A percentile compares a stretch with the other conserved stretches of the same genome.
These are phyloP conservation scores for Vitis hybrid DNA, from an alignment of 177 flowering plant species.

Conservation along the genomic window DNA sequence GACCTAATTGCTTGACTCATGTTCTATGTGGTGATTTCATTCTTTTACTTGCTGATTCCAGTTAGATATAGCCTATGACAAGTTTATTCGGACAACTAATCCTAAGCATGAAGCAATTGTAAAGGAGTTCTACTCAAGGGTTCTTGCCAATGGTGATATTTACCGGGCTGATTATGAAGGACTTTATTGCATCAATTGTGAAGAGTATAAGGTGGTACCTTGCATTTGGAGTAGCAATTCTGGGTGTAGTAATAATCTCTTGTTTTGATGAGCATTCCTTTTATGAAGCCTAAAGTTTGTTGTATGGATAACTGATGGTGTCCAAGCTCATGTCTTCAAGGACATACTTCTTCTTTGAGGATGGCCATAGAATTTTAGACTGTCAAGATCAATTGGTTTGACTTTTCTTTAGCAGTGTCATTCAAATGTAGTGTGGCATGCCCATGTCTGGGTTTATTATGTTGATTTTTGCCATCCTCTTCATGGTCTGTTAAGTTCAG, in stretches of 20 bases:
- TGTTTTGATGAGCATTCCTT: background rate
- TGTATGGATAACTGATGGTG: background rate
- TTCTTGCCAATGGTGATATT: slow-evolving; percentile 86
- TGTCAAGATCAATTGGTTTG: background rate
- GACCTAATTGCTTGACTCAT: background rate
- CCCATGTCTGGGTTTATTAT: background rate
- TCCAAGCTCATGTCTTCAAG: background rate
- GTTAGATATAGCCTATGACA: slow-evolving; percentile 87
- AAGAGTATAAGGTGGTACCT: slow-evolving; percentile 83
- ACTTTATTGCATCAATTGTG: slow-evolving; percentile 93
- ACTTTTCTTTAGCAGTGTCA: background rate
- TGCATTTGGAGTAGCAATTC: background rate
- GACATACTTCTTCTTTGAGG: background rate
- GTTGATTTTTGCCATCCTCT: background rate
- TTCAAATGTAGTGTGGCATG: background rate
- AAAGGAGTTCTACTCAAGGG: slow-evolving; percentile 80
- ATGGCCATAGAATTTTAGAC: background rate
- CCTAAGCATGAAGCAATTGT: slow-evolving; percentile 85
- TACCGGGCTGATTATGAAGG: slow-evolving; percentile 94
- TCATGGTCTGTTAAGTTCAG: background rate
- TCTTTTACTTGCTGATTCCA: slow-evolving; percentile 32
- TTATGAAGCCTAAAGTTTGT: background rate
- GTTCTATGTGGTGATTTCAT: background rate
- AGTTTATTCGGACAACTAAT: slow-evolving; percentile 93
- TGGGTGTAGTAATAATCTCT: background rate